These are phyloP conservation scores for Thelonectria rubi DNA, from an alignment of 2,329 filamentous ascomycete species.

Conservation along the genomic window DNA sequence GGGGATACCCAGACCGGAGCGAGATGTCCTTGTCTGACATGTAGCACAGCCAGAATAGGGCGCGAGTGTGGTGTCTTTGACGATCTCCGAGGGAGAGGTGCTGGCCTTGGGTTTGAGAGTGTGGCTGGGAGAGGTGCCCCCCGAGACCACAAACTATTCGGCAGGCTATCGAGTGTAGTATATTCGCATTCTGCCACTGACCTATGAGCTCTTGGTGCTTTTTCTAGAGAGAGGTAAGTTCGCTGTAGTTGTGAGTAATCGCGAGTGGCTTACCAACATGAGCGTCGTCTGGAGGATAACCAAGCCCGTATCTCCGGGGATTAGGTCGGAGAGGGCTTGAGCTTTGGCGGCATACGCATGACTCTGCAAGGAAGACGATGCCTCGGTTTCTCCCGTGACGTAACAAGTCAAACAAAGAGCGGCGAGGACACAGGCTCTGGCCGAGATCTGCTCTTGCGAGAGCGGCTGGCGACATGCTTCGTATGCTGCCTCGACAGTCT, in stretches of 20 bases:
- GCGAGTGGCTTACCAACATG: constrained; percentile 15
- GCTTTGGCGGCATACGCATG: background rate
- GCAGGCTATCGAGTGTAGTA: constrained; percentile 24
- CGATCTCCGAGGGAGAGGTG: constrained; percentile 5
- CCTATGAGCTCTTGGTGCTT: constrained; percentile 11
- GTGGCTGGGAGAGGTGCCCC: constrained; percentile 14
- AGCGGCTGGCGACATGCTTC: background rate
- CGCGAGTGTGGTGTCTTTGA: constrained; percentile 44
- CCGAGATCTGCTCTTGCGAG: background rate
- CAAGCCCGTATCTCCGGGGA: constrained; percentile 1
- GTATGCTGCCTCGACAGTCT: constrained; percentile 21
- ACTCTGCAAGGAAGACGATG: background rate
- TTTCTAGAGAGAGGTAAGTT: constrained; percentile 9
- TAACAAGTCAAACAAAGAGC: constrained; percentile 2
- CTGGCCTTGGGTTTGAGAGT: background rate
- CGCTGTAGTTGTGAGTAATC: background rate
- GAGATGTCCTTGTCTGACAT: constrained; percentile 41
- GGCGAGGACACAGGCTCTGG: constrained; percentile 18
- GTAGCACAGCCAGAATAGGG: constrained; percentile 43
- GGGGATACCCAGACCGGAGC: constrained; percentile 36
- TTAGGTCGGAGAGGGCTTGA: background rate
- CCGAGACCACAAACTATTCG: constrained; percentile 18
- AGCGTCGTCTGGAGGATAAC: constrained; percentile 14
- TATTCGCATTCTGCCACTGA: constrained; percentile 11
- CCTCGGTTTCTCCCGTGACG: background rate